phyloP scores from a whole-genome alignment of 208 protist species.

The Trypanosoma lewisi region DNA sequence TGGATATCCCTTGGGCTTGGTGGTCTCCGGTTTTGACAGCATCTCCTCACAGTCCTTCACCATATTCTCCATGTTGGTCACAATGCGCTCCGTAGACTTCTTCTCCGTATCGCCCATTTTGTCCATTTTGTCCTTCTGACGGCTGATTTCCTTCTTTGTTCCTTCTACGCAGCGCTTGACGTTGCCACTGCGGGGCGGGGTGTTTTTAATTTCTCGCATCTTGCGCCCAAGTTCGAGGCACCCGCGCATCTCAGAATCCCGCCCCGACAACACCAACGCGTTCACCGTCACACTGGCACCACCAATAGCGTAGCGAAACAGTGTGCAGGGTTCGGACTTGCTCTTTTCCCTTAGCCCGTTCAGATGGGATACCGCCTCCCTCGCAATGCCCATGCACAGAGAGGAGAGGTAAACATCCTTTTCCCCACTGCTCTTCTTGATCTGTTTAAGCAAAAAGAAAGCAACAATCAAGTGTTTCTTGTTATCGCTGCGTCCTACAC shows the following conservation, averaged over 20 bases:
- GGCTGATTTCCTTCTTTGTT: slow-evolving; percentile 66
- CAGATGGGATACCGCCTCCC: slow-evolving; percentile 44
- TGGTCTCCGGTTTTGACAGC: slow-evolving; percentile 51
- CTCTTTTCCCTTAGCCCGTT: slow-evolving; percentile 65
- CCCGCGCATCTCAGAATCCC: slow-evolving; percentile 34
- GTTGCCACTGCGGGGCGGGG: slow-evolving; percentile 71
- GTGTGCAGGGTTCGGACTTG: slow-evolving; percentile 42
- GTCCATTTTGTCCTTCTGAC: slow-evolving; percentile 63
- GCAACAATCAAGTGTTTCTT: slow-evolving; percentile 51
- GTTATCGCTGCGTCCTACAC: slow-evolving; percentile 41
- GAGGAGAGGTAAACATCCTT: slow-evolving; percentile 74
- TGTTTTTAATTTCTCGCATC: slow-evolving; percentile 80
- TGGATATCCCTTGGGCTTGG: slow-evolving; percentile 57
- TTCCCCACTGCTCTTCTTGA: slow-evolving; percentile 48
- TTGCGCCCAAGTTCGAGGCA: slow-evolving; percentile 62
- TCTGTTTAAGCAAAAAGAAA: slow-evolving; percentile 75
- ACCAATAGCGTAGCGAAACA: slow-evolving; percentile 76
- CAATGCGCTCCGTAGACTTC: slow-evolving; percentile 39
- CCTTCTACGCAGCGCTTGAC: slow-evolving; percentile 67
- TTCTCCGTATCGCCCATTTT: slow-evolving; percentile 43
- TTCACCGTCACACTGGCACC: slow-evolving; percentile 63
- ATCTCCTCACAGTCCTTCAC: slow-evolving; percentile 60
- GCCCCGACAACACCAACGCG: slow-evolving; percentile 33
- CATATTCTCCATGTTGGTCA: slow-evolving; percentile 70
- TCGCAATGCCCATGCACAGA: slow-evolving; percentile 55